Evolutionary conservation across 1,139 yeast genomes (phyloP), one percentile per base, ranked within the genome.

Genomic region (Lodderomyces beijingensis): DNA sequence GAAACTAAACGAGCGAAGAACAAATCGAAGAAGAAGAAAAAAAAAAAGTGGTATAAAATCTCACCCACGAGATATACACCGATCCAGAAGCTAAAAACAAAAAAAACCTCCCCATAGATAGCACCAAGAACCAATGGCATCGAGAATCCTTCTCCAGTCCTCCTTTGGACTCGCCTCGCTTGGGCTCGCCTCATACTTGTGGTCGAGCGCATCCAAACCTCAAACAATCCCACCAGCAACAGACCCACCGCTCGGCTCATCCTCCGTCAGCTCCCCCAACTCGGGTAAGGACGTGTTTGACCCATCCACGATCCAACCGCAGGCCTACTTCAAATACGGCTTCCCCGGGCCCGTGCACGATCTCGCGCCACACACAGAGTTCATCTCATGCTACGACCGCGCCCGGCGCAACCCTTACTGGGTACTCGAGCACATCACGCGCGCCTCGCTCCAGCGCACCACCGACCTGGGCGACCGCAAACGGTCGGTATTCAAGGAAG

Each of bases 301-400:
- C 45, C 57, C 69, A 22, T 37, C 57, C 4, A 31, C 44, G 4
- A 70, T 85, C 5, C 70, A 75, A 39, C 96, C 96, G 0, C 72
- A 75, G 24, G 94, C 68, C 9, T 84, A 83, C 56, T 84, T 82
- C 64, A 81, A 79, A 49, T 89, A 84, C 51, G 98, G 98, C 3
- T 86, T 85, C 50, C 97, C 97, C 0, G 96, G 96, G 1, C 97
- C 97, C 0, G 72, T 83, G 27, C 94, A 87, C 53, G 98, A 91
- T 51, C 59, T 91, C 40, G 77, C 78, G 36, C 74, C 69, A 16
- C 70, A 87, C 43, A 68, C 71, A 34, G 96, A 87, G 57, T 91
- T 81, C 54, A 73, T 89, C 15, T 78, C 93, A 42, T 85, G 94
- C 47, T 91, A 79, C 55, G 93, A 91, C 53, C 73, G 99, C 45